Evolutionary conservation across 768 basidiomycete species (phyloP).

Genomic region (Agrocybe pediades): DNA sequence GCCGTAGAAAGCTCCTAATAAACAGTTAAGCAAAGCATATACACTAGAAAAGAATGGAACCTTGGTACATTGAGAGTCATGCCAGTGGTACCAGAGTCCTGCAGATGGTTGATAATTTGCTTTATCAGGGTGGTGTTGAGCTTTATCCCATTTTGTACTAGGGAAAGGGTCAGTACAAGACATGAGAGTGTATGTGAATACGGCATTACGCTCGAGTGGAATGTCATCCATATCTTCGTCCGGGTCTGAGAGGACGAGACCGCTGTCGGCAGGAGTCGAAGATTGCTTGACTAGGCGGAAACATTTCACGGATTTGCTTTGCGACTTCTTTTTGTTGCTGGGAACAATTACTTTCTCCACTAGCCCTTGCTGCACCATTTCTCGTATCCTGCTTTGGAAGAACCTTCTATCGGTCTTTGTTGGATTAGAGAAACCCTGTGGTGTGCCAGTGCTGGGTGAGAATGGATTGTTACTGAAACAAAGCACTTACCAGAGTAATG

Average conservation of each 20-base stretch:
- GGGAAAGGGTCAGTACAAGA: neutral
- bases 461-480: neutral
- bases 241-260: constrained; percentile 37
- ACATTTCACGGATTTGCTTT: constrained; percentile 57
- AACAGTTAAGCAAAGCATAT: neutral
- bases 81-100: constrained; percentile 66
- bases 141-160: constrained; percentile 44
- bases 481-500: constrained; percentile 63
- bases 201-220: constrained; percentile 24
- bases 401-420: constrained; percentile 81
- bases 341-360: constrained; percentile 78
- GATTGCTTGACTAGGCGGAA: constrained; percentile 56
- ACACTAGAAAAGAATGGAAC: neutral
- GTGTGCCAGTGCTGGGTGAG: neutral
- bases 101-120: constrained; percentile 75
- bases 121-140: constrained; percentile 72
- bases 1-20: constrained; percentile 61
- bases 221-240: constrained; percentile 46
- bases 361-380: constrained; percentile 70
- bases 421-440: constrained; percentile 74
- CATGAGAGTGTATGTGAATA: neutral
- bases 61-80: constrained; percentile 70
- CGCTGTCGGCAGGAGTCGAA: constrained; percentile 41
- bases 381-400: constrained; percentile 73
- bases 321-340: constrained; percentile 48